phyloP scores from a whole-genome alignment of 2,329 filamentous ascomycete species.

The Mycosphaerella sp. region DNA sequence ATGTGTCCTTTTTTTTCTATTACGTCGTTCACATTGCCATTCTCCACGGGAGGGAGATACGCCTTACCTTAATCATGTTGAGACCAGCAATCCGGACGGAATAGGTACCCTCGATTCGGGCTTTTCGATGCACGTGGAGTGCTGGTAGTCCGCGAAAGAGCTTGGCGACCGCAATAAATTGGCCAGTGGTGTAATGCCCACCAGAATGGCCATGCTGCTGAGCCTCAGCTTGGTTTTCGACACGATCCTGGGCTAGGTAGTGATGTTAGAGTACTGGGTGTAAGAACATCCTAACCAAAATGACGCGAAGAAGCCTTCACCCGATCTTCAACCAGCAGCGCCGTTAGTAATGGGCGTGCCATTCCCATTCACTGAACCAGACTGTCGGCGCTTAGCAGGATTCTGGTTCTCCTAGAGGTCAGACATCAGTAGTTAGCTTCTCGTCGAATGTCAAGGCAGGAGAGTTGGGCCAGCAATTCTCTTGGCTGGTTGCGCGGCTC shows the following conservation, averaged over 20 bases:
- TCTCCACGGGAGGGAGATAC: not conserved
- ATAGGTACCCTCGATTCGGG: not conserved
- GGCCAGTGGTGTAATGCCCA: not conserved
- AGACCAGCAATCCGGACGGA: not conserved
- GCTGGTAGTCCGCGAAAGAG: not conserved
- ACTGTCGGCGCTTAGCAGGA: slow-evolving; percentile 33
- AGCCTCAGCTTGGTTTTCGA: not conserved
- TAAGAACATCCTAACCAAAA: slow-evolving; percentile 6
- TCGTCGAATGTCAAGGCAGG: not conserved
- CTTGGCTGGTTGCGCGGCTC: slow-evolving; percentile 3
- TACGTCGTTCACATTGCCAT: not conserved
- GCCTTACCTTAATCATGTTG: slow-evolving; percentile 3
- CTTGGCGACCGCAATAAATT: not conserved
- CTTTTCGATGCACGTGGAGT: not conserved
- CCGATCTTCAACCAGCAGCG: slow-evolving; percentile 15
- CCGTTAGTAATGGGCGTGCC: slow-evolving; percentile 18
- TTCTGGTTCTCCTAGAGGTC: slow-evolving; percentile 27
- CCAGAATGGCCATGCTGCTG: not conserved
- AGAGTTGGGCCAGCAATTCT: not conserved
- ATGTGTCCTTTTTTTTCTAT: not conserved
- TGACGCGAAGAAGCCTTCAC: not conserved
- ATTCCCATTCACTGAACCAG: slow-evolving; percentile 19
- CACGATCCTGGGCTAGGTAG: slow-evolving; percentile 1
- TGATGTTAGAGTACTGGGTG: slow-evolving; percentile 9
- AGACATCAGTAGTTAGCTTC: slow-evolving; percentile 4